Evolutionary conservation across 257 asterid species (phyloP).

Genomic region (Nicotiana undulata): DNA sequence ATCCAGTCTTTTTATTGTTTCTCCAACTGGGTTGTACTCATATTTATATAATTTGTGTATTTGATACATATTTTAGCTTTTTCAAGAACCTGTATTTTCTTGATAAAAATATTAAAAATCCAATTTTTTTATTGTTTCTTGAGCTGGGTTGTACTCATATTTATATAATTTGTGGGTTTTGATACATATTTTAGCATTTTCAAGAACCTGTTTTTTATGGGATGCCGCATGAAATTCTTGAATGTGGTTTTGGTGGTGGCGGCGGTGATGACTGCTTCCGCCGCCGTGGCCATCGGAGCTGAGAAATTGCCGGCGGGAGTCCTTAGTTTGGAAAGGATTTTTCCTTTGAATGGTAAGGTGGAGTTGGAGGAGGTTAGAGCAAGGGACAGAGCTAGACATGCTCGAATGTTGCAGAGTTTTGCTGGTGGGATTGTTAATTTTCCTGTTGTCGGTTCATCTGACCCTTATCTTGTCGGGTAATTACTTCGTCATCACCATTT

Average conservation of each 20-base stretch:
- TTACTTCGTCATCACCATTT: neutral
- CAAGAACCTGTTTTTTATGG: neutral
- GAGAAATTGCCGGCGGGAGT: constrained; percentile 28
- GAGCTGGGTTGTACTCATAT: neutral
- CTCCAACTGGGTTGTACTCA: neutral
- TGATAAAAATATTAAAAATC: neutral
- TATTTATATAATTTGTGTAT: too few species aligned
- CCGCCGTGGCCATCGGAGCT: constrained; percentile 18
- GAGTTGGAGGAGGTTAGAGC: constrained; percentile 52
- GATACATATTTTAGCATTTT: neutral
- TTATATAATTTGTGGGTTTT: too few species aligned
- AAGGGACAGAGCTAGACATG: constrained; percentile 79
- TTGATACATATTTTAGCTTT: too few species aligned
- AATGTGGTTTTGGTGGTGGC: constrained; percentile 20
- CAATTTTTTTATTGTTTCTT: neutral
- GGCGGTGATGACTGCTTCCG: constrained; percentile 12
- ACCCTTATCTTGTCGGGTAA: constrained; percentile 82
- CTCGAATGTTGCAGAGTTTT: constrained; percentile 56
- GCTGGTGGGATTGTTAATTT: constrained; percentile 75
- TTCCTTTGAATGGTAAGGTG: constrained; percentile 42
- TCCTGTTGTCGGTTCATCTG: constrained; percentile 59
- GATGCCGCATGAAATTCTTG: constrained; percentile 14
- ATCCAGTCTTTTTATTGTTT: neutral
- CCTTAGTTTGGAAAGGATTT: constrained; percentile 56
- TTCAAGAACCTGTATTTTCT: neutral